Percentiles rank a stretch among this genome's conserved stretches.
Evolutionary conservation across 176 grass and related monocot genomes (phyloP).

Genomic region (Bothriochloa decipiens): DNA sequence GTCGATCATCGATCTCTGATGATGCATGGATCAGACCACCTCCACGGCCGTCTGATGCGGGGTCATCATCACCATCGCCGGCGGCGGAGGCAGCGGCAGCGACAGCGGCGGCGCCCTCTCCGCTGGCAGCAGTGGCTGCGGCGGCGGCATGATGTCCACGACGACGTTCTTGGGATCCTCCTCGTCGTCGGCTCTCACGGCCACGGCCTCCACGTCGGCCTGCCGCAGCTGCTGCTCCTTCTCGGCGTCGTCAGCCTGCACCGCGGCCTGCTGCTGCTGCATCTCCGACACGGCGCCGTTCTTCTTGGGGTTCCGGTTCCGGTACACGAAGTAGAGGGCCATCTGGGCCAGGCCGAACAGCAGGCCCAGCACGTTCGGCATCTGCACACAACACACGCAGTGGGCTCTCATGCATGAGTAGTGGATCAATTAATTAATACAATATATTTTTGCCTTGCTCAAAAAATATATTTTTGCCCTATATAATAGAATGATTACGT

Average conservation of each 20-base stretch:
- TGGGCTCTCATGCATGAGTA: not conserved
- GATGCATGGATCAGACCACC: conserved; percentile 24
- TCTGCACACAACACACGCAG: conserved; percentile 45
- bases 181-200: not conserved
- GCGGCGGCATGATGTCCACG: conserved; percentile 34
- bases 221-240: conserved; percentile 16
- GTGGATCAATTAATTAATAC: not conserved
- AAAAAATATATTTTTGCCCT: not conserved
- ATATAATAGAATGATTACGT: too few relatives aligned
- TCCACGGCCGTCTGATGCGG: conserved; percentile 4
- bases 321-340: conserved; percentile 72
- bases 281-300: conserved; percentile 57
- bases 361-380: conserved; percentile 80
- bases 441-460: not conserved
- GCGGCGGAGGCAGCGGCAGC: not conserved
- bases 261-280: not conserved
- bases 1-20: too few relatives aligned
- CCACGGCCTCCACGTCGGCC: not conserved
- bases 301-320: conserved; percentile 54
- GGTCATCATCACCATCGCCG: not conserved
- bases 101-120: too few relatives aligned
- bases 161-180: conserved; percentile 1
- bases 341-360: conserved; percentile 80
- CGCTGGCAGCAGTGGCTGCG: not conserved
- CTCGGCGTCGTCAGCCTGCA: not conserved